Percentiles rank a stretch among this genome's conserved stretches.
Conservation (phyloP, 768 basidiomycete genomes). For the Crassisporium funariophilum region DNA sequence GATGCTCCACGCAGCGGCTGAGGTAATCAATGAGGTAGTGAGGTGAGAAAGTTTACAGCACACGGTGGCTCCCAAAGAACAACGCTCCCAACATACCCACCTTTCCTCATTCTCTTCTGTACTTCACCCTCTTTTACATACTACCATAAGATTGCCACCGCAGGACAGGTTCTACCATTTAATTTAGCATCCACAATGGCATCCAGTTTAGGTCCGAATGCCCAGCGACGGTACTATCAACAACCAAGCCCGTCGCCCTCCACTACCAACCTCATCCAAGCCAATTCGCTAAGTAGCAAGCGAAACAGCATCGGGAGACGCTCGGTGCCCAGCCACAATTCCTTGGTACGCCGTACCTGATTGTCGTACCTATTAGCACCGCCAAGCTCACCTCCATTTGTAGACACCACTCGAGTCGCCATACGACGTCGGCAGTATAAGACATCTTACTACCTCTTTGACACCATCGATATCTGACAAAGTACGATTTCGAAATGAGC, state of each 20-base stretch:
- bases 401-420: slow-evolving; percentile 15
- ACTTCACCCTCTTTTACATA: slow-evolving; percentile 15
- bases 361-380: background rate
- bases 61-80: too few relatives aligned
- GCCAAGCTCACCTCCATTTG: background rate
- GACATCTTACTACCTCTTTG: slow-evolving; percentile 18
- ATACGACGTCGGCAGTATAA: slow-evolving; percentile 7
- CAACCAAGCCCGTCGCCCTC: slow-evolving; percentile 47
- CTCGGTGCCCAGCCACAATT: slow-evolving; percentile 35
- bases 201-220: slow-evolving; percentile 34
- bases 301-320: slow-evolving; percentile 4
- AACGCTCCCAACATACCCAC: too few relatives aligned
- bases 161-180: slow-evolving; percentile 2
- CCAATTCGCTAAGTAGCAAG: background rate
- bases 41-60: slow-evolving; percentile 20
- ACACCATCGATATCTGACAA: slow-evolving; percentile 61
- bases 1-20: slow-evolving; percentile 12
- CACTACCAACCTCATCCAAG: slow-evolving; percentile 51
- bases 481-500: slow-evolving; percentile 38
- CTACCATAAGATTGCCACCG: slow-evolving; percentile 4
- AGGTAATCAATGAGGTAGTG: slow-evolving; percentile 17
- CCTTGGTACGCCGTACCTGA: slow-evolving; percentile 43
- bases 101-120: slow-evolving; percentile 12
- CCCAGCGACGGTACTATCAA: slow-evolving; percentile 44
- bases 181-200: slow-evolving; percentile 28